phyloP scores from a whole-genome alignment of 2,329 filamentous ascomycete species.

The Tolypocladium amazonense region DNA sequence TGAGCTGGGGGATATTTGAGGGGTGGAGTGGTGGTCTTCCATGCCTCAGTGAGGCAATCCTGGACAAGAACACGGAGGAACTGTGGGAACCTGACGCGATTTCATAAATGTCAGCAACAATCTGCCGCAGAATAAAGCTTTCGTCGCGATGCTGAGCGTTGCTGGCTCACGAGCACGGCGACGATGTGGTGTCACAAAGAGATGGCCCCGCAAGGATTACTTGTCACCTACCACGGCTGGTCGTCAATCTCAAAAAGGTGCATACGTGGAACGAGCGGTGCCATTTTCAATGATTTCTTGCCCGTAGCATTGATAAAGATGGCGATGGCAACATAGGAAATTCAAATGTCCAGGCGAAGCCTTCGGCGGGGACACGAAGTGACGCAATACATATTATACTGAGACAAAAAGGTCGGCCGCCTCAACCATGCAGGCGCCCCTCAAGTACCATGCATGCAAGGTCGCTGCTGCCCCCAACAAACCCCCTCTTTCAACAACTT shows the following conservation, averaged over 20 bases:
- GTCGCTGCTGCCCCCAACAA: not conserved
- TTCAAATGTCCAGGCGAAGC: not conserved
- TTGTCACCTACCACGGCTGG: slow-evolving; percentile 44
- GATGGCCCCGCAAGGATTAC: not conserved
- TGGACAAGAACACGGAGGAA: not conserved
- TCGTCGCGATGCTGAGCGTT: not conserved
- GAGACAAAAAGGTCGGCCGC: not conserved
- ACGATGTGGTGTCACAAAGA: not conserved
- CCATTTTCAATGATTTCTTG: slow-evolving; percentile 14
- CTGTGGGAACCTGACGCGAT: not conserved
- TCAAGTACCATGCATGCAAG: not conserved
- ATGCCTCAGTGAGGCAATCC: not conserved
- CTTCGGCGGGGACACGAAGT: not conserved
- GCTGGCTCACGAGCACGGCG: not conserved
- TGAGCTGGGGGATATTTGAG: slow-evolving; percentile 32
- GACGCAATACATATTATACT: not conserved
- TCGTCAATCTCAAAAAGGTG: slow-evolving; percentile 61
- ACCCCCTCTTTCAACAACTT: too few species aligned
- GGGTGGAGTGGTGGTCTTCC: not conserved
- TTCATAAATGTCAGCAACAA: not conserved
- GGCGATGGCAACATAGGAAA: not conserved
- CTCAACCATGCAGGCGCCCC: not conserved
- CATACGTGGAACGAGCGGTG: slow-evolving; percentile 43
- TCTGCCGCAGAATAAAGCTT: not conserved
- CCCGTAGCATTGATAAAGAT: not conserved